phyloP scores from a whole-genome alignment of 192 early-diverging fungal genomes.

The Entomortierella parvispora region DNA sequence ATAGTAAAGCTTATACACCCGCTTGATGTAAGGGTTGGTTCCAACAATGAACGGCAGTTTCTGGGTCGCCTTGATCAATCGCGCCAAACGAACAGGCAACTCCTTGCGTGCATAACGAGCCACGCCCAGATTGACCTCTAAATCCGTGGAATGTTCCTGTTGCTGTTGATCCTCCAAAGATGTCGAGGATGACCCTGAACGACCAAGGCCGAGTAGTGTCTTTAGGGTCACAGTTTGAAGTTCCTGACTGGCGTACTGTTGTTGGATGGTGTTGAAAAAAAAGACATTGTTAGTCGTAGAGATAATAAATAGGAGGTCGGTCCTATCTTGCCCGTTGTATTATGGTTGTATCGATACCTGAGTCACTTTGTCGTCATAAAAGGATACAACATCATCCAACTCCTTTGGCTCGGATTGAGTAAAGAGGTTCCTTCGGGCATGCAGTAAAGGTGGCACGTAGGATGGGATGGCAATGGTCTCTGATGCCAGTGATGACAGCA shows the following conservation, averaged over 20 bases:
- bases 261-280: background rate
- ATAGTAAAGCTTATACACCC: slow-evolving; percentile 83
- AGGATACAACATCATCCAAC: slow-evolving; percentile 13
- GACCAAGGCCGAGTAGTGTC: slow-evolving; percentile 13
- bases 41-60: slow-evolving; percentile 94
- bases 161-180: background rate
- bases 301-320: background rate
- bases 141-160: background rate
- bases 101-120: slow-evolving; percentile 75
- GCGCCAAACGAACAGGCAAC: slow-evolving; percentile 87
- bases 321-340: background rate
- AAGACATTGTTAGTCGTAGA: too few relatives aligned
- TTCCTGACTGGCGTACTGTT: slow-evolving; percentile 21
- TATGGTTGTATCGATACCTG: slow-evolving; percentile 3
- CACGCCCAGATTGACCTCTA: slow-evolving; percentile 12
- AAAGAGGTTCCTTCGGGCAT: background rate
- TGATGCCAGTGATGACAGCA: too few relatives aligned
- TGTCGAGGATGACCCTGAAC: background rate
- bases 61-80: slow-evolving; percentile 87
- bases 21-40: slow-evolving; percentile 89
- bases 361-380: slow-evolving; percentile 26
- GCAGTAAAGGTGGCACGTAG: too few relatives aligned
- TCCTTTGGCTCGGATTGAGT: slow-evolving; percentile 5
- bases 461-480: too few relatives aligned
- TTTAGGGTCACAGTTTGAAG: slow-evolving; percentile 16